Conservation (phyloP, 2,329 filamentous ascomycete species). For the Rutstroemia sydowiana region DNA sequence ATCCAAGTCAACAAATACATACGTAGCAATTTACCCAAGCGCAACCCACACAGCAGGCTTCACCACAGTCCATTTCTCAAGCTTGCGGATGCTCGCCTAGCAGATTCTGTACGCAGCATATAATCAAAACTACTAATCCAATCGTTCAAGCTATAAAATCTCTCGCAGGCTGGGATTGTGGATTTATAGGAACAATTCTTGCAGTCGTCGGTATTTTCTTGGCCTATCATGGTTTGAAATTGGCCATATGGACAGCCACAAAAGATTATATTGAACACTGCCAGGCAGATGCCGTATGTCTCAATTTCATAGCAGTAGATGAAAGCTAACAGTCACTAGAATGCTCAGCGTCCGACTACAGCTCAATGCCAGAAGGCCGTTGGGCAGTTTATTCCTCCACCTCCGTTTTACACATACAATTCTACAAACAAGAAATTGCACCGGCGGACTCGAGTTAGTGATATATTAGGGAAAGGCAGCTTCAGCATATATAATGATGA, state of each 20-base stretch:
- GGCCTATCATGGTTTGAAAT: not conserved
- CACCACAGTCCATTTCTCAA: no score
- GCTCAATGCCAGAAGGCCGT: not conserved
- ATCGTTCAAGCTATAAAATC: not conserved
- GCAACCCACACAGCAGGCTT: no score
- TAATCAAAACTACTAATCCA: not conserved
- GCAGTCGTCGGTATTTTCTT: not conserved
- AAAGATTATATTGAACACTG: slow-evolving; percentile 3
- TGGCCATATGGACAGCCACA: slow-evolving; percentile 1
- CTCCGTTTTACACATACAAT: not conserved
- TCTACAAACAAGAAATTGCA: not conserved
- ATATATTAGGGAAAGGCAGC: not conserved
- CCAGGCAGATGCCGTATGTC: not conserved
- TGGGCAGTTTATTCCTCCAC: not conserved
- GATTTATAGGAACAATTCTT: not conserved
- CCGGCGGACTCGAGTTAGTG: not conserved
- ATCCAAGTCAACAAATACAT: no score
- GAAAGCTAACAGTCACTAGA: not conserved
- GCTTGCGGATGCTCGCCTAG: not conserved
- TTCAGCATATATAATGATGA: no score
- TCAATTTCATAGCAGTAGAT: not conserved
- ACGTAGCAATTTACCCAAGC: no score
- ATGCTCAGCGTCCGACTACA: not conserved
- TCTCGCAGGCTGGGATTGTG: not conserved
- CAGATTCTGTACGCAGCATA: not conserved